These are phyloP conservation scores for Typha latifolia DNA, from an alignment of 176 grass and related monocot species.

Conservation along the genomic window DNA sequence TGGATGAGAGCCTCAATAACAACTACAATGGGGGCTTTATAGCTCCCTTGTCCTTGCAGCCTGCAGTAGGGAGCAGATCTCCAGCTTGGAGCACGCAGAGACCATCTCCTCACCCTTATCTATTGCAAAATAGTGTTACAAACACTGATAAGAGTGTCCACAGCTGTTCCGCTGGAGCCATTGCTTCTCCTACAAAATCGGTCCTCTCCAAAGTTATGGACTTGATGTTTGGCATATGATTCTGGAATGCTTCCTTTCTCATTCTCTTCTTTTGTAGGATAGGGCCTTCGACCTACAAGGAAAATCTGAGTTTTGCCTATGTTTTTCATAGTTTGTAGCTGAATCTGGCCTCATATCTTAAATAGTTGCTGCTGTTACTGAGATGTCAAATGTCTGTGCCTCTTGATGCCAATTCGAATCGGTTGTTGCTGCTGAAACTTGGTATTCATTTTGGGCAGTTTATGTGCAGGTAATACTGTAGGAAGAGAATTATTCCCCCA, in stretches of 20 bases:
- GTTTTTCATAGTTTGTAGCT: neutral
- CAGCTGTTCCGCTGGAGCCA: constrained; percentile 27
- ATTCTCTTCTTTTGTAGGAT: neutral
- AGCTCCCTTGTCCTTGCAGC: constrained; percentile 35
- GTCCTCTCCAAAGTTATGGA: constrained; percentile 73
- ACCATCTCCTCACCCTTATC: constrained; percentile 30
- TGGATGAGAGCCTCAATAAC: constrained; percentile 38
- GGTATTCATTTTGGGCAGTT: neutral
- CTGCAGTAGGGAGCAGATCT: constrained; percentile 25
- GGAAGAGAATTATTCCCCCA: neutral
- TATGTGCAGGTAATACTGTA: neutral
- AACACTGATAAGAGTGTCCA: constrained; percentile 9
- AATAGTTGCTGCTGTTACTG: too few relatives aligned
- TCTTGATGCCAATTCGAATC: neutral
- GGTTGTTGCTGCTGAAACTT: neutral
- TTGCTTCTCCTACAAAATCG: constrained; percentile 80
- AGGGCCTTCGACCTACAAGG: neutral
- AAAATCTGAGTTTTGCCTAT: neutral
- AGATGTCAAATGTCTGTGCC: neutral
- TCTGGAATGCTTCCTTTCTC: neutral
- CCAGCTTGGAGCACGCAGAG: constrained; percentile 14
- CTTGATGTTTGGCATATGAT: constrained; percentile 81
- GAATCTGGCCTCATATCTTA: neutral
- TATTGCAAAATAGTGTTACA: constrained; percentile 27
- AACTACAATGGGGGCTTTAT: constrained; percentile 21